These are phyloP conservation scores for Logfia minima DNA, from an alignment of 129 eudicot species.

Conservation along the genomic window DNA sequence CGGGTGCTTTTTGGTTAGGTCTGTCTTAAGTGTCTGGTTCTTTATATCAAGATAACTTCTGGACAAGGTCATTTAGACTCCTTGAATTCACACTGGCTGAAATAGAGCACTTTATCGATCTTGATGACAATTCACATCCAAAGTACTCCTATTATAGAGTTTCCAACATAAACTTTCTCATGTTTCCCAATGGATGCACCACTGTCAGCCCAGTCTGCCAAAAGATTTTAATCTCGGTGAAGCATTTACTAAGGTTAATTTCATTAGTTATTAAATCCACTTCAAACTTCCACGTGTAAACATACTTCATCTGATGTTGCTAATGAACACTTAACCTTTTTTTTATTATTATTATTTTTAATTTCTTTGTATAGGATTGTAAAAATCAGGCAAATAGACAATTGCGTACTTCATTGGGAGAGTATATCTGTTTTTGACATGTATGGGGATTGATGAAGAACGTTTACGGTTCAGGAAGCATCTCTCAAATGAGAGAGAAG, in stretches of 20 bases:
- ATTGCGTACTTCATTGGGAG: conserved; percentile 72
- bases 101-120: conserved; percentile 67
- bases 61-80: conserved; percentile 63
- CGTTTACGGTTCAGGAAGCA: conserved; percentile 60
- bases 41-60: conserved; percentile 46
- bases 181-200: conserved; percentile 69
- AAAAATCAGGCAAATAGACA: conserved; percentile 45
- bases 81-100: conserved; percentile 66
- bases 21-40: too few relatives aligned
- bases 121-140: conserved; percentile 60
- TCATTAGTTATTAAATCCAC: neutral
- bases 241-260: conserved; percentile 52
- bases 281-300: neutral
- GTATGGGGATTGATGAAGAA: conserved; percentile 54
- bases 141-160: conserved; percentile 39
- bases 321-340: neutral
- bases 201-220: conserved; percentile 50
- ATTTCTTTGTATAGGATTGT: conserved; percentile 48
- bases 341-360: neutral
- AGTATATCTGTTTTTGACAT: conserved; percentile 51
- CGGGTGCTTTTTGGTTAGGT: neutral
- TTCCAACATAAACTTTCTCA: conserved; percentile 47
- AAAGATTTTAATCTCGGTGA: conserved; percentile 47
- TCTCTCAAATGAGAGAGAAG: conserved; percentile 71
- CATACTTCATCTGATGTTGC: neutral